Conservation (phyloP, 169 alveolate species). For the Eimeria zaria region DNA sequence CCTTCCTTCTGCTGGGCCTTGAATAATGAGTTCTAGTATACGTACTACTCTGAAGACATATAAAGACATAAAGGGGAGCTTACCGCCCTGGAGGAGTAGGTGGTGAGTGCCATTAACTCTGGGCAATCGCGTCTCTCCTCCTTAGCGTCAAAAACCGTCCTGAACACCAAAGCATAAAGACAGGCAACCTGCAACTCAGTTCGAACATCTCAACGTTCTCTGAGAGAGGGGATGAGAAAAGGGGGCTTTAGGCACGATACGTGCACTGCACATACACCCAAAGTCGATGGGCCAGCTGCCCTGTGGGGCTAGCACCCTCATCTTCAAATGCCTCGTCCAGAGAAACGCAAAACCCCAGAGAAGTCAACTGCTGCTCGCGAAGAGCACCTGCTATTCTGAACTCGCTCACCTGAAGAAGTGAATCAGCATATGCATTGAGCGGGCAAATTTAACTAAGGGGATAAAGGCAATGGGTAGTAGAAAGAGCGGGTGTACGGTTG, state of each 20-base stretch:
- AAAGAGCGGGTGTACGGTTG: background rate
- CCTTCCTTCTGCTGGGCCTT: background rate
- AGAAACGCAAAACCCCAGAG: slow-evolving; percentile 79
- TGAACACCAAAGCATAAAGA: background rate
- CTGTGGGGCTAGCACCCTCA: slow-evolving; percentile 50
- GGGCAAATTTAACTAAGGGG: background rate
- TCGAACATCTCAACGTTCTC: background rate
- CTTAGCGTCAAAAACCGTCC: slow-evolving; percentile 68
- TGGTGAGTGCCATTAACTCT: slow-evolving; percentile 55
- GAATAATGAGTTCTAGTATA: background rate
- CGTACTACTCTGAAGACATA: background rate
- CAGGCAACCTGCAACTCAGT: background rate
- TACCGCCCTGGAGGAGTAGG: slow-evolving; percentile 67
- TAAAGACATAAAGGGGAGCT: background rate
- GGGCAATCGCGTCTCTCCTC: slow-evolving; percentile 34
- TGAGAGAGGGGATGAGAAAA: background rate
- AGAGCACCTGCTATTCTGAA: slow-evolving; percentile 70
- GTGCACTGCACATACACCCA: slow-evolving; percentile 67
- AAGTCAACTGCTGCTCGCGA: slow-evolving; percentile 78
- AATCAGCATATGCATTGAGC: background rate
- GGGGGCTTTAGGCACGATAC: background rate
- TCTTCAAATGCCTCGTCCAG: slow-evolving; percentile 83
- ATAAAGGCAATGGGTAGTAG: background rate
- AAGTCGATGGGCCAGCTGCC: slow-evolving; percentile 80
- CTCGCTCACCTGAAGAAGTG: slow-evolving; percentile 75